phyloP scores from a whole-genome alignment of 2,329 filamentous ascomycete genomes.

The Fusarium pseudocircinatum region DNA sequence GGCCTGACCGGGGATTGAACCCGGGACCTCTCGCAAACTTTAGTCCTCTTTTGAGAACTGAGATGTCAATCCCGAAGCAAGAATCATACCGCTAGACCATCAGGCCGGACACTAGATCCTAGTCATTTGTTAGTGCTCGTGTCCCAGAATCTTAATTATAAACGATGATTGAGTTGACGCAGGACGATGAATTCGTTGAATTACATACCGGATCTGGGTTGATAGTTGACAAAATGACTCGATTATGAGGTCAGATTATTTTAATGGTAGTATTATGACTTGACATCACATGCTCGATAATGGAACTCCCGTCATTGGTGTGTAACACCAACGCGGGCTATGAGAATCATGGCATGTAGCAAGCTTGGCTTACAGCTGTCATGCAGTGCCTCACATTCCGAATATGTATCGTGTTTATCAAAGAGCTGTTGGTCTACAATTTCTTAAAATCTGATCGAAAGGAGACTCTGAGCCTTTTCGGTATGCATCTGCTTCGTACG shows the following conservation, averaged over 20 bases:
- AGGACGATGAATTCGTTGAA: rapidly evolving
- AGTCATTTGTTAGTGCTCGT: not conserved
- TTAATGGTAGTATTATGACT: rapidly evolving
- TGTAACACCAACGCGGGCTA: not conserved
- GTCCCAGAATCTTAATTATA: rapidly evolving
- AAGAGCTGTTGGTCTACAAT: not conserved
- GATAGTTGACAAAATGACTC: not conserved
- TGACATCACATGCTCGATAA: too few relatives aligned
- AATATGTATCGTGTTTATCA: not conserved
- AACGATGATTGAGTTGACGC: rapidly evolving
- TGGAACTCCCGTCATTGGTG: not conserved
- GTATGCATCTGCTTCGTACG: not conserved
- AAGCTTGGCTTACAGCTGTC: not conserved
- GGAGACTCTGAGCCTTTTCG: not conserved
- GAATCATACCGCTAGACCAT: constrained; percentile 35
- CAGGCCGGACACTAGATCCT: constrained; percentile 28
- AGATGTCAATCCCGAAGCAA: constrained; percentile 33
- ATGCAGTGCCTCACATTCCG: not conserved
- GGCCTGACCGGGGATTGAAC: constrained; percentile 59
- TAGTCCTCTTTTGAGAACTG: constrained; percentile 7
- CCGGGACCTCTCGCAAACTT: constrained; percentile 56
- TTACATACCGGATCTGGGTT: not conserved
- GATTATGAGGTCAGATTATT: rapidly evolving
- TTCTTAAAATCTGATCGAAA: too few relatives aligned
- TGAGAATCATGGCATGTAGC: not conserved